Evolutionary conservation across 345 rosid species (phyloP).

Genomic region (Dovyalis caffra): DNA sequence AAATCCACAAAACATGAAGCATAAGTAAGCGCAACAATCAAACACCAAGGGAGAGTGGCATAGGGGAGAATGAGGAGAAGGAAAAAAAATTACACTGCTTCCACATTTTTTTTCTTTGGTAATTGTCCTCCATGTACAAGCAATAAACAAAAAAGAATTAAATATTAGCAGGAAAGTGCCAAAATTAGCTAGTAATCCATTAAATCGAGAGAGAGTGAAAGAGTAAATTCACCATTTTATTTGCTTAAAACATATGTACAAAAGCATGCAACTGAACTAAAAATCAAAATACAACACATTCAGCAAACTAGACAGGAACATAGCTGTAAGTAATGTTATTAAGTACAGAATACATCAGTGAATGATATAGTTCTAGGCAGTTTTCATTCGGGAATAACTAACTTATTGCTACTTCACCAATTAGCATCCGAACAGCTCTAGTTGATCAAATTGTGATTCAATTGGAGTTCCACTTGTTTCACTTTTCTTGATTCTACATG

Average conservation of each 20-base stretch:
- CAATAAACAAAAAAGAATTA: neutral
- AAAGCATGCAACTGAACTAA: neutral
- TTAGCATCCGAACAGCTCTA: slow-evolving; percentile 33
- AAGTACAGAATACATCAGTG: neutral
- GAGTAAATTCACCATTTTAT: neutral
- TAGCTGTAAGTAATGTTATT: neutral
- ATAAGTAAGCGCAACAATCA: neutral
- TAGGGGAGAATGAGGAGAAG: neutral
- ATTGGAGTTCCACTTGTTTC: neutral
- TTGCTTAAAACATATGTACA: slow-evolving; percentile 13
- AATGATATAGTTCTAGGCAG: neutral
- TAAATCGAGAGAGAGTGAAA: neutral
- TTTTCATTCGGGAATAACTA: neutral
- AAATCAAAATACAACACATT: neutral
- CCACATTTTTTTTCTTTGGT: too few species aligned
- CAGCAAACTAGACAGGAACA: neutral
- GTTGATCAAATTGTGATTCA: slow-evolving; percentile 5
- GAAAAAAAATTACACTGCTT: too few species aligned
- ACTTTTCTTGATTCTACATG: slow-evolving; percentile 13
- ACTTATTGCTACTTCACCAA: slow-evolving; percentile 10
- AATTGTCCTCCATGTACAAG: neutral
- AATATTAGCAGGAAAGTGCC: neutral
- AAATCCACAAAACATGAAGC: neutral
- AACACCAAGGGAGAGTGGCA: neutral
- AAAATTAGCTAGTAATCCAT: neutral